A percentile compares a stretch with the other conserved stretches of the same genome.
These are phyloP conservation scores for Elsinoe necatrix DNA, from an alignment of 2,329 filamentous ascomycete species.

Conservation along the genomic window DNA sequence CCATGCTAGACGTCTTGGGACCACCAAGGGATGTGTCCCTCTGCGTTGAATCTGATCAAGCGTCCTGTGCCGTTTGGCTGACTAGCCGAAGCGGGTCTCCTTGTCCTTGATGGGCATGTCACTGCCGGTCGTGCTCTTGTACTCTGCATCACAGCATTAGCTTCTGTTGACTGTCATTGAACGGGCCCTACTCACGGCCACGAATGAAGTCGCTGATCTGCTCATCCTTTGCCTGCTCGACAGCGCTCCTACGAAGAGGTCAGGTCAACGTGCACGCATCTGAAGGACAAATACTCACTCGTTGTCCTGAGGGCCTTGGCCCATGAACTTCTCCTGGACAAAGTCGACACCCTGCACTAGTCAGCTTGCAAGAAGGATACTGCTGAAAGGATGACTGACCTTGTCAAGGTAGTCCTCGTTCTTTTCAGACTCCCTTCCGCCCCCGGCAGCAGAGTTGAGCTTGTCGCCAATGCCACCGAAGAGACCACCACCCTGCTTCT, in stretches of 20 bases:
- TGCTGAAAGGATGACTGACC: conserved; percentile 39
- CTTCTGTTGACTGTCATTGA: neutral
- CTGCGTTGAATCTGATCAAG: neutral
- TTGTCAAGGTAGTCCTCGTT: conserved; percentile 79
- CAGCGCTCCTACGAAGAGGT: conserved; percentile 39
- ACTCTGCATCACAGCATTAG: conserved; percentile 35
- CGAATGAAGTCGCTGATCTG: conserved; percentile 65
- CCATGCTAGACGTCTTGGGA: neutral
- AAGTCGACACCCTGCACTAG: conserved; percentile 57
- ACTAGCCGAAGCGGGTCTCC: conserved; percentile 32
- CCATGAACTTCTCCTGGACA: conserved; percentile 67
- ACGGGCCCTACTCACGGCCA: conserved; percentile 29
- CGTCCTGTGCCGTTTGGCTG: neutral
- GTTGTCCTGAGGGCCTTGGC: conserved; percentile 62
- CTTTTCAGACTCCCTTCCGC: conserved; percentile 66
- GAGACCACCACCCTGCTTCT: conserved; percentile 35
- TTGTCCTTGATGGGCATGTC: conserved; percentile 67
- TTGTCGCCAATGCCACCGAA: conserved; percentile 58
- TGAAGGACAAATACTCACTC: conserved; percentile 26
- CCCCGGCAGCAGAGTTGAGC: conserved; percentile 62
- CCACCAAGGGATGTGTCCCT: neutral
- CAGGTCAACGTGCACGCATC: conserved; percentile 31
- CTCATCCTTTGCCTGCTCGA: conserved; percentile 79
- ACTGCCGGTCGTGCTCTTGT: conserved; percentile 59
- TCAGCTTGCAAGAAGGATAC: conserved; percentile 9